Base-by-base conservation (phyloP, 768 basidiomycete genomes). In the Suillus alpinus region DNA sequence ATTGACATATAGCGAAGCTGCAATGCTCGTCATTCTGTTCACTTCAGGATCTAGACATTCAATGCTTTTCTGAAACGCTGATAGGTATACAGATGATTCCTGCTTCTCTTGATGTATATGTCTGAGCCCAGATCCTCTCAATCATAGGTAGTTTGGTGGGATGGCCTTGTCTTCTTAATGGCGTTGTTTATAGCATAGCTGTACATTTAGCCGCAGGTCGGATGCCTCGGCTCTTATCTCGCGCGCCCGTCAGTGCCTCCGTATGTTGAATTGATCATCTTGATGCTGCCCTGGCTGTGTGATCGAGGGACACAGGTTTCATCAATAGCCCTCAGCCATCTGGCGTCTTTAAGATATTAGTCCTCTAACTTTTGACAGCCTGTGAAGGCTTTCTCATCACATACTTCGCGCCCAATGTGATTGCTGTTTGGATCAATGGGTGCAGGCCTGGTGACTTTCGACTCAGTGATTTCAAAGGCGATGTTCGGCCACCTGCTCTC, bases 21-120 rank as follows among this genome's bases (percentile, higher is more conserved):
- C 69, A 1, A 75, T 76, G 0, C 82, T 86, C 0, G 84, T 79
- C 52, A 78, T 79, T 81, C 79, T 81, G 49, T 50, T 53, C 23
- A 13, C 6, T 26, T 12, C 36, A 26, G 18, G 26, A 58, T 65
- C 43, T n/a, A 31, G 9, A 49, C 4, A 26, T 47, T 26, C 46
- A 6, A 46, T 46, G 13, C 23, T 20, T 26, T 14, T 46, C 16
- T 29, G 16, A 49, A 18, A n/a, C 29, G 5, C 29, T 31, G 2
- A 18, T 31, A 31, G 49, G 29, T 49, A 49, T 29, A 29, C 26
- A 1, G 4, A 49, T 31, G 29, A 16, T 29, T 29, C 47, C 26
- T 47, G 3, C 46, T 29, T 47, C 46, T 47, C 8, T 49, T 18
- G 47, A 10, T 49, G 46, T 26, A 47, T 29, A 29, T 47, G 23